Evolutionary conservation across 2,329 filamentous ascomycete species (phyloP), one percentile per base, ranked within the genome.

Genomic region (Pseudopithomyces chartarum): DNA sequence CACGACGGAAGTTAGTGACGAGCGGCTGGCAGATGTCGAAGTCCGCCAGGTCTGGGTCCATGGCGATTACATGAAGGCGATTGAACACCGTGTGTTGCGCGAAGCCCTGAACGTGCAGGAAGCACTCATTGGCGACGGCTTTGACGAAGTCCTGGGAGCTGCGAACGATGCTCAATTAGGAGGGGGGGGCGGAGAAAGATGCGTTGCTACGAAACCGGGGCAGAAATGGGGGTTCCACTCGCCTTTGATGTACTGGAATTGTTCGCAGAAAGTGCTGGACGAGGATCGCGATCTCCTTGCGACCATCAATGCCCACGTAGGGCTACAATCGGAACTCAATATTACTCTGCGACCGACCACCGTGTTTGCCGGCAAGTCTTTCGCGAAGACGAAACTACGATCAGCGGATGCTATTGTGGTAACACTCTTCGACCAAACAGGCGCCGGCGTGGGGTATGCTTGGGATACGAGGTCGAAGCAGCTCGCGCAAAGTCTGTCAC

Each of bases 21-120:
- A 79, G 52, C 75, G 76, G 4, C 69, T 77, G 23, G 78, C 80
- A 43, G 90, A 94, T 71, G 86, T 94, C n/a, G 86, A 90, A 54
- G 90, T 94, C 85, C 88, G 90, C 63, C 90, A 90, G 55, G 84
- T 91, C 54, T 94, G 90, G 90, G 83, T 94, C 15, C 90, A 93
- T 68, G 90, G 89, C 60, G 88, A 85, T 71, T 92, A 92, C 69
- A 93, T 93, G 87, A 82, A 87, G 66, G 90, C 90, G 11, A 80
- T 94, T 34, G 81, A 90, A 48, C 81, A 81, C 50, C 79, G 87
- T 6, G 82, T 93, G 11, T 79, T 94, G 43, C 78, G 84, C 32
- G 83, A 85, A 42, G 89, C 89, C 8, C 78, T 94, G 45, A 81
- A 86, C 60, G 81, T 94, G 48, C 90, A 94, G 70, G 82, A 91